Evolutionary conservation across 768 basidiomycete genomes (phyloP).

Genomic region (Hemileccinum impolitum): DNA sequence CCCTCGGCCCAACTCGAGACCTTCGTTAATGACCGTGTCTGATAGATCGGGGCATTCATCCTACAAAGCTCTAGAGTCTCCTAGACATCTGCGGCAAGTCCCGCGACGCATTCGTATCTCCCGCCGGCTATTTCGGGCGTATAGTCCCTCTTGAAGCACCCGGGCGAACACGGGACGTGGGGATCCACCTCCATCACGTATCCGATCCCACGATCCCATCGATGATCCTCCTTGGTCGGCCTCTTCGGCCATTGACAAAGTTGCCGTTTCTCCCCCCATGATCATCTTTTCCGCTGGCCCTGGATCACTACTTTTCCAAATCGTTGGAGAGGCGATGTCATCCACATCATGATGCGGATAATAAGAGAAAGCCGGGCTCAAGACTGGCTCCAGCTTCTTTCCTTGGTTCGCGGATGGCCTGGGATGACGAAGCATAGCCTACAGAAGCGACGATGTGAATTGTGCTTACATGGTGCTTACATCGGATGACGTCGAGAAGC

Average conservation of each 20-base stretch:
- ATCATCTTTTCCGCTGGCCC: neutral
- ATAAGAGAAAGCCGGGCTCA: neutral
- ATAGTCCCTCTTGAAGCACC: neutral
- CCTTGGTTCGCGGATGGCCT: slow-evolving; percentile 24
- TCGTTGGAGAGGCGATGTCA: neutral
- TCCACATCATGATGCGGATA: slow-evolving; percentile 10
- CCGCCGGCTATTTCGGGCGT: neutral
- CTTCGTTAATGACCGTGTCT: slow-evolving; percentile 18
- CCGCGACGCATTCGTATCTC: slow-evolving; percentile 1
- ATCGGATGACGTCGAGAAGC: too few species aligned
- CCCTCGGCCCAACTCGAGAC: neutral
- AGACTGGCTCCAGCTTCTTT: neutral
- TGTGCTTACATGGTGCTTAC: too few species aligned
- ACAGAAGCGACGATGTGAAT: too few species aligned
- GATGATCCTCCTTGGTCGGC: neutral
- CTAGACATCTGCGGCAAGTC: neutral
- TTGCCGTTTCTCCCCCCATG: slow-evolving; percentile 3
- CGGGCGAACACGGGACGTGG: slow-evolving; percentile 7
- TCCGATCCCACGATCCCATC: neutral
- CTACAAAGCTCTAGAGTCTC: neutral
- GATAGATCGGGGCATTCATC: slow-evolving; percentile 1
- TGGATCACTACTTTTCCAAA: neutral
- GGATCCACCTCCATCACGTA: neutral
- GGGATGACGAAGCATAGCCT: neutral
- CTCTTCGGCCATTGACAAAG: slow-evolving; percentile 3